phyloP scores from a whole-genome alignment of 768 basidiomycete genomes.

The Epithele typhae region DNA sequence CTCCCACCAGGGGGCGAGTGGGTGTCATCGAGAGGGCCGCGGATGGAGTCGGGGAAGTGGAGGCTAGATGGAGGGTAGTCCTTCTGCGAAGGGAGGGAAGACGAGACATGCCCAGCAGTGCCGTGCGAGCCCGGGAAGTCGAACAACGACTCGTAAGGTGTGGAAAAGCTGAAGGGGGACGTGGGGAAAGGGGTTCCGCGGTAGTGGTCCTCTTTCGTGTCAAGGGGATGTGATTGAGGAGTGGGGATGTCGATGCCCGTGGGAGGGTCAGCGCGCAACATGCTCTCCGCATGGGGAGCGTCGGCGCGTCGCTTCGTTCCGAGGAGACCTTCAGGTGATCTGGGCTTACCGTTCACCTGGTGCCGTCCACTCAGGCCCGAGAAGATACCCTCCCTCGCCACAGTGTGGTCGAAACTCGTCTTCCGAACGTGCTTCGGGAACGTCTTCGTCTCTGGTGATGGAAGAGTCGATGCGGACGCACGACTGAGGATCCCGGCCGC shows the following conservation, averaged over 20 bases:
- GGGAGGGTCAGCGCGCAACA: slow-evolving; percentile 75
- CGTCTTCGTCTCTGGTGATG: slow-evolving; percentile 38
- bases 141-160: slow-evolving; percentile 55
- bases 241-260: slow-evolving; percentile 34
- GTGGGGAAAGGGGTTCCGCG: slow-evolving; percentile 55
- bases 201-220: slow-evolving; percentile 34
- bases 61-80: slow-evolving; percentile 8
- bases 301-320: slow-evolving; percentile 81
- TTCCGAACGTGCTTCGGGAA: slow-evolving; percentile 89
- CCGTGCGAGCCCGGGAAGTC: slow-evolving; percentile 29
- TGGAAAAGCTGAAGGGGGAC: slow-evolving; percentile 68
- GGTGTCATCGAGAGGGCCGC: slow-evolving; percentile 16
- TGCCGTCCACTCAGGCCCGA: slow-evolving; percentile 62
- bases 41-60: slow-evolving; percentile 21
- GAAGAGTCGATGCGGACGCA: slow-evolving; percentile 26
- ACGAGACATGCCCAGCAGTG: slow-evolving; percentile 31
- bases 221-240: too few species aligned
- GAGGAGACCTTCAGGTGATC: slow-evolving; percentile 56
- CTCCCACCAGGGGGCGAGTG: slow-evolving; percentile 18
- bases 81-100: slow-evolving; percentile 14
- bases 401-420: slow-evolving; percentile 93
- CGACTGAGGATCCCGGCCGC: slow-evolving; percentile 64
- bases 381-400: slow-evolving; percentile 61
- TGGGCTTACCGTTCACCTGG: slow-evolving; percentile 76
- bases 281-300: slow-evolving; percentile 73